A percentile compares a stretch with the other conserved stretches of the same genome.
Evolutionary conservation across 441 rosid species (phyloP).

Genomic region (Gossypium laxum): DNA sequence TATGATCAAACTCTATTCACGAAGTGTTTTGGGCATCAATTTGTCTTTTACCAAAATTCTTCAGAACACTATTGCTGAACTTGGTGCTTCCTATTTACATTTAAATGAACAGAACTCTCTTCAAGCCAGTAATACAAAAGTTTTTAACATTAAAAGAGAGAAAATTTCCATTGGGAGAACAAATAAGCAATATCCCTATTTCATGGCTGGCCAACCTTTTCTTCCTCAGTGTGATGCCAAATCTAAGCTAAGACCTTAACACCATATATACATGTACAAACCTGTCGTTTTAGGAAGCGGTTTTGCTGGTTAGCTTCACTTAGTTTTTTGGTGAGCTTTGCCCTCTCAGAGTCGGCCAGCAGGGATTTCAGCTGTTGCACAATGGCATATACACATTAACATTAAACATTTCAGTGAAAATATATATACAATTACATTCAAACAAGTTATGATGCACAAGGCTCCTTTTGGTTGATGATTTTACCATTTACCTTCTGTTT

Average conservation of each 20-base stretch:
- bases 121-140: background rate
- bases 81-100: background rate
- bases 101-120: background rate
- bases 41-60: background rate
- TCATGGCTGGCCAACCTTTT: background rate
- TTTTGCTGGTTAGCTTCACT: slow-evolving; percentile 96
- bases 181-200: background rate
- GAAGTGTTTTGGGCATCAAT: background rate
- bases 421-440: background rate
- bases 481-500: background rate
- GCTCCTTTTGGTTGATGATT: background rate
- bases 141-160: background rate
- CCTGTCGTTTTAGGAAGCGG: slow-evolving; percentile 78
- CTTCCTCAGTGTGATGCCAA: background rate
- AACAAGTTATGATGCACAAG: background rate
- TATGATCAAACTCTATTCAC: background rate
- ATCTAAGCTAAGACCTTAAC: background rate
- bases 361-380: slow-evolving; percentile 48
- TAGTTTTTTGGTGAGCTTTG: slow-evolving; percentile 49
- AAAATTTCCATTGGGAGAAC: background rate
- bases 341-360: slow-evolving; percentile 62
- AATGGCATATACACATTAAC: slow-evolving; percentile 8
- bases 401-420: background rate
- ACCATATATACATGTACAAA: slow-evolving; percentile 15
- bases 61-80: background rate